A percentile compares a stretch with the other conserved stretches of the same genome.
Evolutionary conservation across 2,329 filamentous ascomycete species (phyloP).

Genomic region (Botrytis byssoidea): DNA sequence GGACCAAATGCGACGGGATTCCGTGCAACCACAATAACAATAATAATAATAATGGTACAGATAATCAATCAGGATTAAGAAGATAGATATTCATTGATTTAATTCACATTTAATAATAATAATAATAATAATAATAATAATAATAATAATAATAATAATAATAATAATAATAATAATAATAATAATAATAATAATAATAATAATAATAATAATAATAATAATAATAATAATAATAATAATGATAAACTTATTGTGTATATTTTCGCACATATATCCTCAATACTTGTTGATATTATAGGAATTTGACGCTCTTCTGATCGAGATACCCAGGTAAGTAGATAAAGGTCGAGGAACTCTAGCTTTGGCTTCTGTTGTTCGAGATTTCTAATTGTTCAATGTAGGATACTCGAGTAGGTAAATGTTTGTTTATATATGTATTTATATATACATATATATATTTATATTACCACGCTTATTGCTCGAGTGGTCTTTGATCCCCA

Average conservation of each 20-base stretch:
- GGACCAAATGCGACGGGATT: neutral
- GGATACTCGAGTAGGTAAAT: neutral
- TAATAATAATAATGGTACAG: too few relatives aligned
- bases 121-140: too few relatives aligned
- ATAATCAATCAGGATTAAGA: neutral
- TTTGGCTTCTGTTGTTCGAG: neutral
- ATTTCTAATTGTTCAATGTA: neutral
- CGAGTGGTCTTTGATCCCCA: neutral
- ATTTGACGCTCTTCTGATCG: neutral
- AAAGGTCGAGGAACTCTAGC: neutral
- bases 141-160: too few relatives aligned
- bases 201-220: too few relatives aligned
- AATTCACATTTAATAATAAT: neutral
- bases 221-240: too few relatives aligned
- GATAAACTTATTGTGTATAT: neutral
- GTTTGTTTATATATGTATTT: neutral
- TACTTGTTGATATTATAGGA: neutral
- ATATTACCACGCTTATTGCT: neutral
- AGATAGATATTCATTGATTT: too few relatives aligned
- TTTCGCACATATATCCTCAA: neutral
- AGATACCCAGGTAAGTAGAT: neutral
- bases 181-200: too few relatives aligned
- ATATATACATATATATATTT: neutral
- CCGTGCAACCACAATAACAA: neutral
- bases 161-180: too few relatives aligned